Evolutionary conservation across 805 yeast genomes (phyloP).

Genomic region (Alloascoidea hylecoeti): DNA sequence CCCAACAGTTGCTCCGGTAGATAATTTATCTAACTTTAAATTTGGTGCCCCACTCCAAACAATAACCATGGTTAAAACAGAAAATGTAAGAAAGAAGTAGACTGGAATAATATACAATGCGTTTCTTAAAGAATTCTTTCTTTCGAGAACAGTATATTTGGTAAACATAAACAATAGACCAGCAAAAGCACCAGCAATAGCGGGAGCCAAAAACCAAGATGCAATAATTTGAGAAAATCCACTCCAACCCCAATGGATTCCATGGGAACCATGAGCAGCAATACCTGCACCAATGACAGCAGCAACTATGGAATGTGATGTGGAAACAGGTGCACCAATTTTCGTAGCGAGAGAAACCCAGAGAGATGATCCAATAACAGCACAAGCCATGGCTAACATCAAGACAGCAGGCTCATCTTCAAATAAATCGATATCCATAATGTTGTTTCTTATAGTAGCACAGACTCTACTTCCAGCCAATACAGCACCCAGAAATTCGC

Average conservation of each 20-base stretch:
- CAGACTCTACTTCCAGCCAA: conserved; percentile 63
- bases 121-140: conserved; percentile 36
- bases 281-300: conserved; percentile 63
- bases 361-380: conserved; percentile 54
- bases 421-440: conserved; percentile 37
- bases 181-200: conserved; percentile 51
- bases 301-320: conserved; percentile 70
- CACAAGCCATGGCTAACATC: conserved; percentile 64
- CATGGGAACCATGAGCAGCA: conserved; percentile 51
- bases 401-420: conserved; percentile 49
- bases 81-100: conserved; percentile 43
- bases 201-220: conserved; percentile 71
- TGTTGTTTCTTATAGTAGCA: conserved; percentile 55
- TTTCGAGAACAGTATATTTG: conserved; percentile 47
- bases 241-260: conserved; percentile 71
- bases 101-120: conserved; percentile 46
- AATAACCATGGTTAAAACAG: conserved; percentile 59
- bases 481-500: conserved; percentile 66
- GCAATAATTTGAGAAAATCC: conserved; percentile 65
- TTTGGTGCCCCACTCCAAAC: conserved; percentile 75
- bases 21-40: conserved; percentile 37
- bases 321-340: conserved; percentile 64
- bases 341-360: conserved; percentile 59
- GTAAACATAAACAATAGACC: conserved; percentile 41
- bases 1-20: conserved; percentile 37